Base-by-base conservation (phyloP, 371 early-diverging fungal genomes). In the Actinomortierella ambigua region DNA sequence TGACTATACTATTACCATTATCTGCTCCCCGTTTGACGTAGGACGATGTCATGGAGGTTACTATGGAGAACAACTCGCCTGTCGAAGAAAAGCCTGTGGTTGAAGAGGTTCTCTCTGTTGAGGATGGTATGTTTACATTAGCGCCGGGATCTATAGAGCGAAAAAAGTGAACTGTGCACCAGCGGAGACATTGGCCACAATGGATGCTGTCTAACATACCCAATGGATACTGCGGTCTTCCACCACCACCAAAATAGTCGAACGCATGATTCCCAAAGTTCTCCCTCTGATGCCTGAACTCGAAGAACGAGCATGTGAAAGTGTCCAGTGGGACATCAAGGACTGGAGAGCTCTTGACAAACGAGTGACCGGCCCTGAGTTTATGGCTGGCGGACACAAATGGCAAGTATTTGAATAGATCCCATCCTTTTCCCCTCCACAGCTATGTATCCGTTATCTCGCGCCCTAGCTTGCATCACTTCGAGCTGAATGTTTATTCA, bases 291-390 rank as follows among this genome's bases (percentile, higher is more conserved):
- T 83, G 55, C 61, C 66, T 8, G 79, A 77, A 50, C 54, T 77
- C 55, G 86, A 84, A 47, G 73, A 84, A 18, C 65, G 64, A 17
- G 79, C 81, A 52, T 79, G 79, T 27, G 76, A 81, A 63, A 81
- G 77, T 18, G 79, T 78, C 53, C 85, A 85, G 52, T 88, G 88
- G 88, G 64, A 80, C 48, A 81, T 88, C 42, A 76, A 75, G 27
- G 80, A 83, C 55, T 88, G 86, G 86, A 75, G 69, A 26, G 29
- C 66, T 17, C 59, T 86, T n/a, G 84, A 82, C 55, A 65, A 71
- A 55, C 68, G 83, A 60, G 61, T 79, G 17, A 79, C 82, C 52
- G 81, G 88, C 8, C 86, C 86, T 22, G 81, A 78, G 53, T 88
- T 86, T 66, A 78, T 80, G 65, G 82, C 77, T 51, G 86, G 83